Evolutionary conservation across 2,329 filamentous ascomycete species (phyloP).

Genomic region (Aureobasidium lini): DNA sequence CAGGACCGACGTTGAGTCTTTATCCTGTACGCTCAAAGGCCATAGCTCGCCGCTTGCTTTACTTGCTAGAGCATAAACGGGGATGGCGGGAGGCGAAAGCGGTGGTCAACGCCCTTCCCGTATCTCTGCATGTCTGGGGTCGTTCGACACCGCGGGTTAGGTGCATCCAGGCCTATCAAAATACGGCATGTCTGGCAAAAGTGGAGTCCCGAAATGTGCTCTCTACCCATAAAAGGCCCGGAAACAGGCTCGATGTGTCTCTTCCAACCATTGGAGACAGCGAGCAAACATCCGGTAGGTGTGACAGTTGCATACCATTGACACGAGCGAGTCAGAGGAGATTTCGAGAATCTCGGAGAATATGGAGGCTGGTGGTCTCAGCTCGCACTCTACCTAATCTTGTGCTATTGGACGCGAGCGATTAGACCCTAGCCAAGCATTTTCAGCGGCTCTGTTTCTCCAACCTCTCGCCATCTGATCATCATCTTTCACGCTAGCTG

Average conservation of each 20-base stretch:
- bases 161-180: constrained; percentile 11
- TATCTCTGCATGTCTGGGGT: constrained; percentile 5
- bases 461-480: constrained; percentile 5
- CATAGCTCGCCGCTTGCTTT: constrained; percentile 12
- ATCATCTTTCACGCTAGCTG: neutral
- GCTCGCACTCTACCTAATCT: neutral
- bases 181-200: neutral
- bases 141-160: constrained; percentile 2
- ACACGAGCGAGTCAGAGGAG: constrained; percentile 1
- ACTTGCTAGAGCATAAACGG: constrained; percentile 5
- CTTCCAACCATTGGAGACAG: neutral
- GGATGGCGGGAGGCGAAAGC: constrained; percentile 10
- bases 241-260: neutral
- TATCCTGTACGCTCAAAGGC: constrained; percentile 11
- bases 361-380: neutral
- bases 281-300: neutral
- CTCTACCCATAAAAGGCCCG: neutral
- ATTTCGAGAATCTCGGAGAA: constrained; percentile 10
- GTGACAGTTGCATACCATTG: neutral
- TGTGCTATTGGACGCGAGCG: neutral
- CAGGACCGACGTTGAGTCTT: constrained; percentile 10
- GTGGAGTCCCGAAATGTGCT: constrained; percentile 2
- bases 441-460: constrained; percentile 4
- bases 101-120: constrained; percentile 12
- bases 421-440: neutral